A percentile compares a stretch with the other conserved stretches of the same genome.
Conservation (phyloP, 306 rosid species). For the Malus fusca region DNA sequence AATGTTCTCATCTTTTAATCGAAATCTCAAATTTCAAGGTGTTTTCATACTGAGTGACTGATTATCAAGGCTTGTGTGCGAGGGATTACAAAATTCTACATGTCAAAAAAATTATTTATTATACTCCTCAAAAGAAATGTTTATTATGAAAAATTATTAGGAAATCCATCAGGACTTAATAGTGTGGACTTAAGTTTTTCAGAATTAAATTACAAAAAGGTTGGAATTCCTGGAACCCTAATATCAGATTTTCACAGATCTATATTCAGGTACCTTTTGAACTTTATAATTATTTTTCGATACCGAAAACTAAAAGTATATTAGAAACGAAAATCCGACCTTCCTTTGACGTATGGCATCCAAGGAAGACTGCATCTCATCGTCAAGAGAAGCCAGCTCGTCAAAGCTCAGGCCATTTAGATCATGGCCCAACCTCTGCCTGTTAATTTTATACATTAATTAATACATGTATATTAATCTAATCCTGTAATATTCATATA, state of each 20-base stretch:
- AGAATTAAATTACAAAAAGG: background rate
- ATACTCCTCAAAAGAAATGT: too few relatives aligned
- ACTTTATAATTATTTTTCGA: background rate
- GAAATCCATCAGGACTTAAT: background rate
- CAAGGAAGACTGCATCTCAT: slow-evolving; percentile 34
- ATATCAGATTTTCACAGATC: background rate
- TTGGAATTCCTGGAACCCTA: background rate
- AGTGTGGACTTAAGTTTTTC: background rate
- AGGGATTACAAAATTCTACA: background rate
- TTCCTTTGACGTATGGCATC: slow-evolving; percentile 47
- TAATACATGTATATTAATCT: background rate
- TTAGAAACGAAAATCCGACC: slow-evolving; percentile 26
- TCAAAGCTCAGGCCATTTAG: slow-evolving; percentile 32
- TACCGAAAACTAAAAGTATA: background rate
- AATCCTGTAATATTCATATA: background rate
- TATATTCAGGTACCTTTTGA: background rate
- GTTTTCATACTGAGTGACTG: too few relatives aligned
- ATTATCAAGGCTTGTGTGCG: too few relatives aligned
- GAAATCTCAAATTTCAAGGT: too few relatives aligned
- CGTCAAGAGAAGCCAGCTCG: slow-evolving; percentile 53
- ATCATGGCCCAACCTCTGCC: slow-evolving; percentile 74
- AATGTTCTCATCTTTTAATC: too few relatives aligned
- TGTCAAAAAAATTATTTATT: background rate
- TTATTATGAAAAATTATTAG: background rate
- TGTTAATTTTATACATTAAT: slow-evolving; percentile 9